Evolutionary conservation across 2,329 filamentous ascomycete genomes (phyloP).

Genomic region (Aureobasidium sp.): DNA sequence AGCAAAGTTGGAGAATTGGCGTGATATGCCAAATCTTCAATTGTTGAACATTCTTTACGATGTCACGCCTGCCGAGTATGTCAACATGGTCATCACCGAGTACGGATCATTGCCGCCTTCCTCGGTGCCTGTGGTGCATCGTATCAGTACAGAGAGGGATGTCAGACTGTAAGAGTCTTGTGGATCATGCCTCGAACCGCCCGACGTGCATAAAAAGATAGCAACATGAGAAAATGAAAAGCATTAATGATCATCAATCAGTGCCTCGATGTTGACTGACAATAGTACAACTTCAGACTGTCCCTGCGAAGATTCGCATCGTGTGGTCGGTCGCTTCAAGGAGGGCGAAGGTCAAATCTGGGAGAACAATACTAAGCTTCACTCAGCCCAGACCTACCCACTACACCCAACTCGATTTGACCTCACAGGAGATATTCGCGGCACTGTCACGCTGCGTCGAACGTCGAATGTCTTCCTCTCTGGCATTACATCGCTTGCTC

Average conservation of each 20-base stretch:
- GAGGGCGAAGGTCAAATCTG: not conserved
- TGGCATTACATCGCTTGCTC: not conserved
- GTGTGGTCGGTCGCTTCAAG: not conserved
- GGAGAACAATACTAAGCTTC: conserved; percentile 13
- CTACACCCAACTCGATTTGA: not conserved
- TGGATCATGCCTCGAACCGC: not conserved
- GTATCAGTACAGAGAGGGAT: conserved; percentile 42
- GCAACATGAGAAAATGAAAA: conserved; percentile 8
- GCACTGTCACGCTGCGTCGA: not conserved
- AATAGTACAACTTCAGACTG: not conserved
- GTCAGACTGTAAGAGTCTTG: conserved; percentile 14
- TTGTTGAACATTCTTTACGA: conserved; percentile 79
- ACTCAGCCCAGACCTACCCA: not conserved
- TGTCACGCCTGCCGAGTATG: conserved; percentile 78
- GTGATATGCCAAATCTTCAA: conserved; percentile 53
- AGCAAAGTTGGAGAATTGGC: conserved; percentile 44
- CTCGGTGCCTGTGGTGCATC: conserved; percentile 70
- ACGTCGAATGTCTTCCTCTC: too few relatives aligned
- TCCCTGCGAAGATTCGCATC: too few relatives aligned
- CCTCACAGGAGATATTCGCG: not conserved
- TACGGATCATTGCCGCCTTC: conserved; percentile 79
- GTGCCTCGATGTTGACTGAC: not conserved
- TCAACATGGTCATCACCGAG: conserved; percentile 86
- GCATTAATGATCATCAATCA: not conserved
- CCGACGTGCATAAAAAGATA: not conserved